A percentile compares a stretch with the other conserved stretches of the same genome.
phyloP scores from a whole-genome alignment of 2,329 filamentous ascomycete species.

The Botrytis medusae region DNA sequence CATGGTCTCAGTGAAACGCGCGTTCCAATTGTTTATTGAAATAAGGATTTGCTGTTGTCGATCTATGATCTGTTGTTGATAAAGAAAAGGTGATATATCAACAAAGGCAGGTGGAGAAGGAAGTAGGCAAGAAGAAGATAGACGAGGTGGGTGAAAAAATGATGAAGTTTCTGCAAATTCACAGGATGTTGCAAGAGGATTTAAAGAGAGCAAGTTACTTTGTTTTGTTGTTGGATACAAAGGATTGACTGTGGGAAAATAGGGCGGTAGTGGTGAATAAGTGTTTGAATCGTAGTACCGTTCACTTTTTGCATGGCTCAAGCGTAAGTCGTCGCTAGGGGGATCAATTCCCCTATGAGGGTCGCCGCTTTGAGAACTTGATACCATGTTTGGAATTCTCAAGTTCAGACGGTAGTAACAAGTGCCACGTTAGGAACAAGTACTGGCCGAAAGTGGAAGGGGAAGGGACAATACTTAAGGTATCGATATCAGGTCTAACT shows the following conservation, averaged over 20 bases:
- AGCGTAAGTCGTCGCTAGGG: conserved; percentile 8
- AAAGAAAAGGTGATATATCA: not conserved
- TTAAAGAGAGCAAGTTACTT: not conserved
- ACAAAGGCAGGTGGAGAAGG: not conserved
- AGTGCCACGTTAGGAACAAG: not conserved
- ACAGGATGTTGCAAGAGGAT: not conserved
- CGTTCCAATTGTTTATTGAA: not conserved
- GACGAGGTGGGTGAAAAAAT: not conserved
- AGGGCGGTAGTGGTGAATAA: not conserved
- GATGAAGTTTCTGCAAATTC: not conserved
- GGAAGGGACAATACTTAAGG: not conserved
- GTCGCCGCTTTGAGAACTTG: not conserved
- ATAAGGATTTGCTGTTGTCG: not conserved
- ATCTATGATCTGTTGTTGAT: conserved; percentile 3
- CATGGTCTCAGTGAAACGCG: not conserved
- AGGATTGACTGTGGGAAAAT: not conserved
- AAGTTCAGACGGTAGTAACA: not conserved
- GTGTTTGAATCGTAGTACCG: not conserved
- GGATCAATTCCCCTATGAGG: not conserved
- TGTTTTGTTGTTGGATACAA: not conserved
- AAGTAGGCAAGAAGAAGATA: not conserved
- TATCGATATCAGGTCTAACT: not conserved
- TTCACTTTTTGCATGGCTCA: not conserved
- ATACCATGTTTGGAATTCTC: not conserved
- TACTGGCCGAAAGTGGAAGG: not conserved